These are phyloP conservation scores for Bonnemaisonia californica DNA, from an alignment of 31 red algal species.

Conservation along the genomic window DNA sequence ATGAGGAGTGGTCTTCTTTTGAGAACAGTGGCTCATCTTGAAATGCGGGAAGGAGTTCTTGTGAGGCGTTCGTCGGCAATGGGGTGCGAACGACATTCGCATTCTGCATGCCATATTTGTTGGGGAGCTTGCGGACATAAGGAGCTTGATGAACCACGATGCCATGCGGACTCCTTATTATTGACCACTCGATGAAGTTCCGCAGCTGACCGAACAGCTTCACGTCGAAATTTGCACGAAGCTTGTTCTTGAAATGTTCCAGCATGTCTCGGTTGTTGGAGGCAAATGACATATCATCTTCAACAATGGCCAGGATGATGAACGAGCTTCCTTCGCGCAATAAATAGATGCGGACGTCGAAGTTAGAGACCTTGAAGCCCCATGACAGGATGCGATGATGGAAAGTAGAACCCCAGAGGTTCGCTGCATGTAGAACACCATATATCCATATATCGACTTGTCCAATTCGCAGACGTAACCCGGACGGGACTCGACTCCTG, in stretches of 20 bases:
- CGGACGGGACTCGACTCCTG: neutral
- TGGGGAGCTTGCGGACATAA: too few relatives aligned
- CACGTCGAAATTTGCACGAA: neutral
- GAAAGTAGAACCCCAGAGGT: neutral
- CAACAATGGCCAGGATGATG: neutral
- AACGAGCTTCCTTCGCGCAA: neutral
- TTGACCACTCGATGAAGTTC: neutral
- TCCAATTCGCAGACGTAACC: neutral
- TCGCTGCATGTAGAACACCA: neutral
- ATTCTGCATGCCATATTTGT: too few relatives aligned
- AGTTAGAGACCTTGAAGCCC: neutral
- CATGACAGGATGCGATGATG: neutral
- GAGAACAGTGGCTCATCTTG: too few relatives aligned
- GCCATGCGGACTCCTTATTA: too few relatives aligned
- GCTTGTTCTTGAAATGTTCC: slow-evolving; percentile 1
- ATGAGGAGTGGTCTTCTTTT: too few relatives aligned
- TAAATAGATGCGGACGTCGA: neutral
- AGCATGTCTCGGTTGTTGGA: neutral
- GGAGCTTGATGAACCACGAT: too few relatives aligned
- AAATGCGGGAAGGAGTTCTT: too few relatives aligned
- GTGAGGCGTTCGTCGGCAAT: too few relatives aligned
- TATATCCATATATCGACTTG: neutral
- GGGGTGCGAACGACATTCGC: too few relatives aligned
- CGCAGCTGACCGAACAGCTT: neutral
- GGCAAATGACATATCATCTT: slow-evolving; percentile 2